Percentiles rank a stretch among this genome's conserved stretches.
These are phyloP conservation scores for Rhodamnia argentea DNA, from an alignment of 345 rosid genomes.

Conservation along the genomic window DNA sequence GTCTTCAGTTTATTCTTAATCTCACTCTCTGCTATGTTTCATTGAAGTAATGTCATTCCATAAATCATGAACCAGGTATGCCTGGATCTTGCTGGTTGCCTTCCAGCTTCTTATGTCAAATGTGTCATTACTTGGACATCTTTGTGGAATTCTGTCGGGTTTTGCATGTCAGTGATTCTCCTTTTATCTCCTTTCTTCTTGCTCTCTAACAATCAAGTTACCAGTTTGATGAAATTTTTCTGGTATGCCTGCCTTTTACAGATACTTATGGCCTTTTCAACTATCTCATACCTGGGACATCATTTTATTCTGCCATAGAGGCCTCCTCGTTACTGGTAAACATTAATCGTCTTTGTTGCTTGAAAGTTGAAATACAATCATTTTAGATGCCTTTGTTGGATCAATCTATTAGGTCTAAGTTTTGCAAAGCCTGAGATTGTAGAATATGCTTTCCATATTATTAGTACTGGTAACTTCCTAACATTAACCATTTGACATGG, in stretches of 20 bases:
- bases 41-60: neutral
- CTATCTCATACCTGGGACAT: slow-evolving; percentile 75
- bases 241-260: slow-evolving; percentile 13
- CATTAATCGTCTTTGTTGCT: neutral
- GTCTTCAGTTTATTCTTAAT: slow-evolving; percentile 3
- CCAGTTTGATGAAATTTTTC: neutral
- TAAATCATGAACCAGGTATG: slow-evolving; percentile 53
- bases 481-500: neutral
- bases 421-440: neutral
- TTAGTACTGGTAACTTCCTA: neutral
- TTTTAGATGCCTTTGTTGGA: neutral
- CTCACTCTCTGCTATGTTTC: neutral
- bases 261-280: slow-evolving; percentile 82
- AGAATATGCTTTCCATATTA: neutral
- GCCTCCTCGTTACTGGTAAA: slow-evolving; percentile 76
- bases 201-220: neutral
- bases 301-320: slow-evolving; percentile 72
- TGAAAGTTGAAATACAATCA: neutral
- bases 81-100: slow-evolving; percentile 59
- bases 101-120: slow-evolving; percentile 91
- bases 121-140: slow-evolving; percentile 91
- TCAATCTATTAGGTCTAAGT: neutral
- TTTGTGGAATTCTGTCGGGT: slow-evolving; percentile 93
- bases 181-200: neutral
- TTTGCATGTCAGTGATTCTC: slow-evolving; percentile 63